Evolutionary conservation across 768 basidiomycete genomes (phyloP).

Genomic region (Pleurotus platypus): DNA sequence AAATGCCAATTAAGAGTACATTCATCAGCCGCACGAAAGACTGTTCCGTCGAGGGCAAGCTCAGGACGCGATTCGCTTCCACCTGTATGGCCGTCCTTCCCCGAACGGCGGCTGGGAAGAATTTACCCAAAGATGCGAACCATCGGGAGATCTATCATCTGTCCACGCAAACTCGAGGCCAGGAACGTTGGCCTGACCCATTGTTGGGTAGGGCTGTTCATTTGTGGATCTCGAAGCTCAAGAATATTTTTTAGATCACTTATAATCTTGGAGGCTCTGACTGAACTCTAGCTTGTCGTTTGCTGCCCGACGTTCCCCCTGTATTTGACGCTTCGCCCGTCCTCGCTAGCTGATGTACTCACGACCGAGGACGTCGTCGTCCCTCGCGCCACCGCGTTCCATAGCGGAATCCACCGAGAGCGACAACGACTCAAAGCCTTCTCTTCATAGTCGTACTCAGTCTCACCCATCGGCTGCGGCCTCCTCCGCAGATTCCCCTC

Average conservation of each 20-base stretch:
- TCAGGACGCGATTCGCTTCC: neutral
- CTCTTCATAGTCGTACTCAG: constrained; percentile 32
- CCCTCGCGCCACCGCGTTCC: constrained; percentile 27
- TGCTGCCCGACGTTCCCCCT: neutral
- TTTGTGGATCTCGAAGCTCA: neutral
- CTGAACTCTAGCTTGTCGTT: neutral
- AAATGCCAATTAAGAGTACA: neutral
- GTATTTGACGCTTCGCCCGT: neutral
- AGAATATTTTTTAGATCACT: neutral
- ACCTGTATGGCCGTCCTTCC: too few relatives aligned
- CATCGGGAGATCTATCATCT: constrained; percentile 1
- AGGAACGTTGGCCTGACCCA: neutral
- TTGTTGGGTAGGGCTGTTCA: neutral
- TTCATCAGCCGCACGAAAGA: neutral
- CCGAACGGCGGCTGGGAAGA: neutral
- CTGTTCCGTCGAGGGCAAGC: neutral
- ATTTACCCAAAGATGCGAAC: neutral
- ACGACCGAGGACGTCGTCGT: constrained; percentile 16
- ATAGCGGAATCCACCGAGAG: constrained; percentile 26
- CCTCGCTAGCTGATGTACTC: neutral
- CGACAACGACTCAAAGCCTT: constrained; percentile 20
- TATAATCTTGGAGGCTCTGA: neutral
- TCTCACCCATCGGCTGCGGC: constrained; percentile 27
- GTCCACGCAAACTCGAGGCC: constrained; percentile 1
- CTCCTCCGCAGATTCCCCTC: constrained; percentile 32